Base-by-base conservation (phyloP, 1,284 basidiomycete genomes). In the Apiotrichum porosum region DNA sequence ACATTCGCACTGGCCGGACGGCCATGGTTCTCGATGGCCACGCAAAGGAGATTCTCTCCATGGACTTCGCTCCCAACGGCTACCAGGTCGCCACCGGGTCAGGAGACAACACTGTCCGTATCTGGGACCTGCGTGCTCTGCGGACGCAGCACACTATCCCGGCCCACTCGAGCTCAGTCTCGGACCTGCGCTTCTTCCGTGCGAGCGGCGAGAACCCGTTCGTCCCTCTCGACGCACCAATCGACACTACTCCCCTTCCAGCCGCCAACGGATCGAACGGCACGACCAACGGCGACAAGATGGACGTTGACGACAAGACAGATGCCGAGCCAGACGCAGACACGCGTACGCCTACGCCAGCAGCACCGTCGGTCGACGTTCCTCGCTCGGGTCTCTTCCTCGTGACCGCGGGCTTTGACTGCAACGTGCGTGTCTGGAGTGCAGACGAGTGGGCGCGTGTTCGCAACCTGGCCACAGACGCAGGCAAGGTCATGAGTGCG, bases 21-120 rank as follows among this genome's bases (percentile, higher is more conserved):
- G 91, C 92, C 0, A 97, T 98, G 93, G 90, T 98, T 2, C 81
- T 99, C 17, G 94, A 97, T 60, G 95, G 95, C 0, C 95, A 99
- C 61, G 88, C 93, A 3, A 85, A 94, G 71, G 86, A 91, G 54
- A 93, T 99, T 52, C 86, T 92, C 50, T 78, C 87, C 2, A 86
- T 97, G 62, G 85, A 84, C 51, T 98, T 97, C 72, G 91, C 91
- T 18, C 92, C 94, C 8, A 98, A 95, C 62, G 92, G 94, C 84
- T 94, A 68, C 68, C 94, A 98, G 79, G 83, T 98, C 39, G 94
- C 92, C 8, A 95, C 94, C 0, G 94, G 93, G 19, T 86, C 91
- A 2, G 92, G 90, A 38, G 95, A 99, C 72, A 94, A 98, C 67
- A 97, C 93, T 0, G 87, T 98, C 57, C 84, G 92, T 36, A 91